Conservation (phyloP, 345 rosid genomes). For the Syzygium aqueum region DNA sequence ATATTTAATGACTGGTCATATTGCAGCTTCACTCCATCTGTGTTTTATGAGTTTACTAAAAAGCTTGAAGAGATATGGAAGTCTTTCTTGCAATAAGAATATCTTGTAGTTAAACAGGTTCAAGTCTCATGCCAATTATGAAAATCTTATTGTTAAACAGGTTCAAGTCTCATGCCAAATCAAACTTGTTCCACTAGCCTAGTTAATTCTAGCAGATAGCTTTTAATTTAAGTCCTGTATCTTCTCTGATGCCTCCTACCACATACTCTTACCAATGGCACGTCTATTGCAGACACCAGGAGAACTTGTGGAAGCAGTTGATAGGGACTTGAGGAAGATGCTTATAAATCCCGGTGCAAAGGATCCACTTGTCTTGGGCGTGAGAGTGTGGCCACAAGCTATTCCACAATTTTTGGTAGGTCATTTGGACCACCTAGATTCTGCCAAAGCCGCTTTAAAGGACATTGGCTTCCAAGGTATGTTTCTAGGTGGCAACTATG, state of each 20-base stretch:
- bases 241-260: not conserved
- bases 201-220: not conserved
- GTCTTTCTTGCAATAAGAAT: not conserved
- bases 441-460: constrained; percentile 46
- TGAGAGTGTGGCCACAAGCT: constrained; percentile 86
- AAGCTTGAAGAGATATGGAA: not conserved
- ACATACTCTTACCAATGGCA: not conserved
- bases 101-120: not conserved
- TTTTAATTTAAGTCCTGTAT: not conserved
- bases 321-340: constrained; percentile 87
- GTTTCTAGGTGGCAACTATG: constrained; percentile 77
- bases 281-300: constrained; percentile 34
- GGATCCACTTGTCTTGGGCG: constrained; percentile 69
- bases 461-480: constrained; percentile 54
- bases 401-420: constrained; percentile 91
- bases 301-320: constrained; percentile 80
- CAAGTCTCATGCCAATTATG: not conserved
- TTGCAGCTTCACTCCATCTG: not conserved
- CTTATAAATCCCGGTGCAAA: constrained; percentile 63
- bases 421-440: constrained; percentile 60
- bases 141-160: not conserved
- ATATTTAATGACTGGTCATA: not conserved
- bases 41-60: not conserved
- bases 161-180: not conserved
- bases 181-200: not conserved